A percentile compares a stretch with the other conserved stretches of the same genome.
phyloP scores from a whole-genome alignment of 2,329 filamentous ascomycete species.

The Eutypa lata region DNA sequence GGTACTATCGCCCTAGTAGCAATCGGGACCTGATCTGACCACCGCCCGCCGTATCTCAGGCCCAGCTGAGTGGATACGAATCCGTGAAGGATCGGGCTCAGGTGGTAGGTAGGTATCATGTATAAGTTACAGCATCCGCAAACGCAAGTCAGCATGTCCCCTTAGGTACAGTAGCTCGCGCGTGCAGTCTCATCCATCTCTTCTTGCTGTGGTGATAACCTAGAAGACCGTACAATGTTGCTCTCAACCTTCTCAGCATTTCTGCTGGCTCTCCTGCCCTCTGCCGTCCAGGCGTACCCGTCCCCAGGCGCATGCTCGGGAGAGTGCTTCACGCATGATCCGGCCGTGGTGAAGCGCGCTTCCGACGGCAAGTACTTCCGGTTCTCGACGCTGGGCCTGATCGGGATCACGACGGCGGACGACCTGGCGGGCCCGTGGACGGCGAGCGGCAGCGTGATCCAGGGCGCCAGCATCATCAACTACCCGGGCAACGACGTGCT shows the following conservation, averaged over 20 bases:
- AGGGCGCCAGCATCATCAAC: constrained; percentile 44
- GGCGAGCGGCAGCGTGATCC: constrained; percentile 46
- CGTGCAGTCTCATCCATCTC: no score
- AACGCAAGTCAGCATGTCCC: constrained; percentile 1
- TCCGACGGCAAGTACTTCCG: constrained; percentile 37
- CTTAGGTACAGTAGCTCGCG: no score
- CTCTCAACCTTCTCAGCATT: constrained; percentile 6
- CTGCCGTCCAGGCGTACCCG: constrained; percentile 20
- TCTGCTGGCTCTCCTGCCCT: constrained; percentile 11
- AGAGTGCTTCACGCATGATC: constrained; percentile 35
- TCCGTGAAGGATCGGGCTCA: constrained; percentile 1
- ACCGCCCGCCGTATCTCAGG: neutral
- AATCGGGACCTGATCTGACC: neutral
- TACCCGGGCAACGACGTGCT: constrained; percentile 10
- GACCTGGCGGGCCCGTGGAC: constrained; percentile 36
- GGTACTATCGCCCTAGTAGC: neutral
- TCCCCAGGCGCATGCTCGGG: constrained; percentile 33
- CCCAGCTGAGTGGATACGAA: constrained; percentile 1
- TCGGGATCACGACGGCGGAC: constrained; percentile 31
- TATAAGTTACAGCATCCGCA: constrained; percentile 10
- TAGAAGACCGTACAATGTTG: no score
- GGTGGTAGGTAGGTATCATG: neutral
- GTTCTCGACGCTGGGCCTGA: constrained; percentile 34
- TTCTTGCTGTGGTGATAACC: no score
- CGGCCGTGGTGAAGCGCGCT: constrained; percentile 32